phyloP scores from a whole-genome alignment of 345 rosid genomes.

The Linum lewisii region DNA sequence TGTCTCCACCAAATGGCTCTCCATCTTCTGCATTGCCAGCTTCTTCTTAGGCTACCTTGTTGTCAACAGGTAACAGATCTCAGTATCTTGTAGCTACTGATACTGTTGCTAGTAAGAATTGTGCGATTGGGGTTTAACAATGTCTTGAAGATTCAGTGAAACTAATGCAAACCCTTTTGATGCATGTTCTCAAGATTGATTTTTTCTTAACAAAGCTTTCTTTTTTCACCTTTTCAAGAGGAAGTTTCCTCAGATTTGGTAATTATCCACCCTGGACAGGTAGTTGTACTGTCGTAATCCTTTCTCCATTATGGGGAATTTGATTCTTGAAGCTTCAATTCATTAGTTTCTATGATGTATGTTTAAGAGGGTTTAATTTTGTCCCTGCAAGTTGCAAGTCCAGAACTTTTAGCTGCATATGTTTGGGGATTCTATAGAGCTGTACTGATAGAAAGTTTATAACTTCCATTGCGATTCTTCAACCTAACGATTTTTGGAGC shows the following conservation, averaged over 20 bases:
- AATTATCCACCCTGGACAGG: not conserved
- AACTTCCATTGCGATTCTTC: too few relatives aligned
- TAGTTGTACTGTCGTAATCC: not conserved
- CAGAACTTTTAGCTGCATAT: not conserved
- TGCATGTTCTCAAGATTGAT: not conserved
- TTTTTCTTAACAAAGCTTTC: too few relatives aligned
- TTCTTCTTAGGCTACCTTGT: conserved; percentile 62
- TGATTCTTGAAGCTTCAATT: too few relatives aligned
- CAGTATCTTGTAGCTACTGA: not conserved
- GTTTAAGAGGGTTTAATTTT: too few relatives aligned
- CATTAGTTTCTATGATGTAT: too few relatives aligned
- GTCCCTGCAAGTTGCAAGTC: not conserved
- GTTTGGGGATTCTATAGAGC: too few relatives aligned
- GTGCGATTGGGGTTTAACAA: not conserved
- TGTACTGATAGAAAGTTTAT: too few relatives aligned
- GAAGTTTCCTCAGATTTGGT: not conserved
- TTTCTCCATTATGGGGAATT: not conserved
- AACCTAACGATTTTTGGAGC: too few relatives aligned
- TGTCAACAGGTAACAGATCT: conserved; percentile 45
- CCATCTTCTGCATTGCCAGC: conserved; percentile 59
- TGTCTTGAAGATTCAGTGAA: not conserved
- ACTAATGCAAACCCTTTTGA: not conserved
- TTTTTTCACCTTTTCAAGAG: not conserved
- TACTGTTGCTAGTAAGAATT: not conserved
- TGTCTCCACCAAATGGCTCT: conserved; percentile 60